Base-by-base conservation (phyloP, 345 rosid species). In the Brassica rapa region DNA sequence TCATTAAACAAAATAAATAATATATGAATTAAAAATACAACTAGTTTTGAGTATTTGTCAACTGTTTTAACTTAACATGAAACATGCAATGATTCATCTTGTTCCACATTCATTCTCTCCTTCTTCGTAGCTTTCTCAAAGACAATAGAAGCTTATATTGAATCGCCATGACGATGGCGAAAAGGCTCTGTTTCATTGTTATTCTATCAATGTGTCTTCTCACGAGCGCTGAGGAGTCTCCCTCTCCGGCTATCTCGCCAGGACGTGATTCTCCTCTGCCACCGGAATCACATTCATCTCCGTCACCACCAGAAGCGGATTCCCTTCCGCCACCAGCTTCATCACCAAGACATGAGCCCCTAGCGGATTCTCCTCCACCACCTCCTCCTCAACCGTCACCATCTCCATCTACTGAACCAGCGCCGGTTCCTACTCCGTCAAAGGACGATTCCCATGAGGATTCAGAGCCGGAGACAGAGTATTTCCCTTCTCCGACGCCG, bases 401-500 rank as follows among this genome's bases (percentile, higher is more conserved):
- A 25, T 43, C 76, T 10, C 35, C 29, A 2, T 64, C 32, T 21
- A 51, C 68, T 29, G 30, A 6, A 68, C 60, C 16, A 63, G 29
- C 68, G 16, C 68, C 72, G 4, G 82, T 14, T 35, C 74, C 74
- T 39, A 46, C 69, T 71, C 82, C 82, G 0, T 62, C 75, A 0
- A 59, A 57, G 0, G 68, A 80, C 0, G 64, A 41, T 23, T 9
- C 64, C 0, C 63, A 66, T 15, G 56, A 66, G 8, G 71, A 73
- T 37, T 0, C 75, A 0, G 80, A 70, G 23, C 57, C 63, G 6
- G 80, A 81, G 4, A 75, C 80, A 5, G 72, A 75, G 59, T 70
- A 74, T 70, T 63, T 70, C 46, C 83, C 72, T 27, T 62, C 79
- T 51, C 82, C 79, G 0, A 2, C 32, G 0, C 78, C 82, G 23